Percentiles rank a stretch among this genome's conserved stretches.
These are phyloP conservation scores for Yamadazyma sp. DNA, from an alignment of 1,139 yeast species.

Conservation along the genomic window DNA sequence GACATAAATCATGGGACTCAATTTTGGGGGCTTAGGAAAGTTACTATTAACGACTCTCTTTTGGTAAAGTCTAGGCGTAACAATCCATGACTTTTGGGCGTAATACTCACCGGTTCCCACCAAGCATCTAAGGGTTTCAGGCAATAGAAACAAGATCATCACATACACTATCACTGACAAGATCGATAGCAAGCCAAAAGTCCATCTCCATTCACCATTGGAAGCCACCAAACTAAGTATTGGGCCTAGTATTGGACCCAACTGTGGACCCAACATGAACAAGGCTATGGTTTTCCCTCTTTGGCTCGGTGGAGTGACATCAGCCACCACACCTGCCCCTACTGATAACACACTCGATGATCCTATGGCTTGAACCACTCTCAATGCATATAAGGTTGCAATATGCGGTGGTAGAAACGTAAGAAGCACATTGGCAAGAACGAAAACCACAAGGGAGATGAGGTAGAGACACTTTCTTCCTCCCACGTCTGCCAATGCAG, in stretches of 20 bases:
- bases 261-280: slow-evolving; percentile 60
- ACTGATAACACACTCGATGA: slow-evolving; percentile 55
- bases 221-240: slow-evolving; percentile 42
- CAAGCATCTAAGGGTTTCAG: slow-evolving; percentile 55
- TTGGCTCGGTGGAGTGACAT: slow-evolving; percentile 44
- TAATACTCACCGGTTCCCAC: slow-evolving; percentile 52
- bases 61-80: slow-evolving; percentile 31
- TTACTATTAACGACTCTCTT: slow-evolving; percentile 23
- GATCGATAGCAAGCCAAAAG: slow-evolving; percentile 53
- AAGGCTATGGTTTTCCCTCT: slow-evolving; percentile 53
- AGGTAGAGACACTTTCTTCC: slow-evolving; percentile 55
- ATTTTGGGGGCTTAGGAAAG: slow-evolving; percentile 51
- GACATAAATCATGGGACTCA: slow-evolving; percentile 38
- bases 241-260: slow-evolving; percentile 61
- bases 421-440: slow-evolving; percentile 47
- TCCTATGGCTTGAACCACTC: slow-evolving; percentile 55
- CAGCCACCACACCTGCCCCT: slow-evolving; percentile 60
- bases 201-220: slow-evolving; percentile 51
- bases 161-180: slow-evolving; percentile 40
- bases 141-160: slow-evolving; percentile 42
- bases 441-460: slow-evolving; percentile 41
- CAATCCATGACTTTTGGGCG: slow-evolving; percentile 18
- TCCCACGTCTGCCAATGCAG: slow-evolving; percentile 55
- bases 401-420: slow-evolving; percentile 51
- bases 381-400: slow-evolving; percentile 40